Percentiles rank a stretch among this genome's conserved stretches.
Evolutionary conservation across 805 yeast genomes (phyloP).

Genomic region (Komagataella kurtzmanii): DNA sequence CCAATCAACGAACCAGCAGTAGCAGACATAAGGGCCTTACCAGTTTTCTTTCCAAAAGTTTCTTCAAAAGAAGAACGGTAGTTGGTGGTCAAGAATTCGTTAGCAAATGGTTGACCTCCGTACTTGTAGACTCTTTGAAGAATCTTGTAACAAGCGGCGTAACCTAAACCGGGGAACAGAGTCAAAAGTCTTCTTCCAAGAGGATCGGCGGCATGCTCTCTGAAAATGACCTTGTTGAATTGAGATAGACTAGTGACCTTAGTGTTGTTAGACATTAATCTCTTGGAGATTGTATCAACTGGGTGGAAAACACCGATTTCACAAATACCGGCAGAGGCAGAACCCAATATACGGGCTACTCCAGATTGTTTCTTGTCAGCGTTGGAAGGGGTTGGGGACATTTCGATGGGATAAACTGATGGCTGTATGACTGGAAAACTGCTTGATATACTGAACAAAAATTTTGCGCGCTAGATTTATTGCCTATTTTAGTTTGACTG

Average conservation of each 20-base stretch:
- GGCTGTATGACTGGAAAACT: not conserved
- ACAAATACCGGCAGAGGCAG: constrained; percentile 97
- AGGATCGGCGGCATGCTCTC: constrained; percentile 63
- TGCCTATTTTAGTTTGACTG: not conserved
- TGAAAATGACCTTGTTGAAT: constrained; percentile 79
- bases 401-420: constrained; percentile 1
- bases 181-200: constrained; percentile 62
- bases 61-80: constrained; percentile 59
- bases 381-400: constrained; percentile 4
- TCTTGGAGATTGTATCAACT: constrained; percentile 93
- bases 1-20: constrained; percentile 97
- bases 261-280: constrained; percentile 77
- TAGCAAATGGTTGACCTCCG: constrained; percentile 98
- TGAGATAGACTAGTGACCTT: constrained; percentile 48
- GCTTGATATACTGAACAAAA: not conserved
- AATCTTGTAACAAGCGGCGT: constrained; percentile 94
- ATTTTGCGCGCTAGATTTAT: not conserved
- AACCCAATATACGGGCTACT: constrained; percentile 81
- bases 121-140: constrained; percentile 96
- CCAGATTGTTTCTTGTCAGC: constrained; percentile 82
- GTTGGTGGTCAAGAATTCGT: constrained; percentile 74
- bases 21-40: constrained; percentile 94
- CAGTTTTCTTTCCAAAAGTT: constrained; percentile 83
- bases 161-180: constrained; percentile 94
- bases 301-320: constrained; percentile 98